phyloP scores from a whole-genome alignment of 73 alveolate species.

The Tetrahymena borealis region DNA sequence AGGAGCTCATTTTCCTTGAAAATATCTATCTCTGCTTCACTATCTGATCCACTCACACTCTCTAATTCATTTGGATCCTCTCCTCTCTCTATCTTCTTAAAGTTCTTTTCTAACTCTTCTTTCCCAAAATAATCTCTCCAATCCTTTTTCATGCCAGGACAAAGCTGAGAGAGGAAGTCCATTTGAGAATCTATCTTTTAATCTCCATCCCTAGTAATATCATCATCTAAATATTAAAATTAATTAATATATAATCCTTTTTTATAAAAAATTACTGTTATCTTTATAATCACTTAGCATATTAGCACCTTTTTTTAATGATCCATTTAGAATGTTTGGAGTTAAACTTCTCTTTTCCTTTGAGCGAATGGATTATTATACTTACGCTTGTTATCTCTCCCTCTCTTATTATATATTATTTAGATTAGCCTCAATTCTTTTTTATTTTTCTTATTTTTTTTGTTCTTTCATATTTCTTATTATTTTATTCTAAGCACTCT shows the following conservation, averaged over 20 bases:
- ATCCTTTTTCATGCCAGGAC: neutral
- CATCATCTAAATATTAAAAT: neutral
- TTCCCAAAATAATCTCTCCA: neutral
- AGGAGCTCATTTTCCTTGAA: neutral
- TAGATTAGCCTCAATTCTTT: neutral
- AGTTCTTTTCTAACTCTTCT: neutral
- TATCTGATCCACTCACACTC: neutral
- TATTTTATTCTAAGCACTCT: neutral
- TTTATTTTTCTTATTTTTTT: neutral
- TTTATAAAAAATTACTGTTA: neutral
- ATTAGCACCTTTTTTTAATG: neutral
- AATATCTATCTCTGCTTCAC: neutral
- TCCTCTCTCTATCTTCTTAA: neutral
- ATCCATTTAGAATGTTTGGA: neutral
- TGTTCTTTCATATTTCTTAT: neutral
- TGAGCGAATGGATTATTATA: neutral
- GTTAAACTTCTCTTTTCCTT: neutral
- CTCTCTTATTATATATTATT: neutral
- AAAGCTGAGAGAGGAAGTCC: neutral
- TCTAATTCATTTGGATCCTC: neutral
- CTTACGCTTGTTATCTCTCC: neutral
- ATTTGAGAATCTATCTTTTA: neutral
- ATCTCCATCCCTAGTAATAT: neutral
- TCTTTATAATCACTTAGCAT: neutral
- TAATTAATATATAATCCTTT: neutral